Evolutionary conservation across 208 protist genomes (phyloP).

Genomic region (Acanthamoeba lugdunensis): DNA sequence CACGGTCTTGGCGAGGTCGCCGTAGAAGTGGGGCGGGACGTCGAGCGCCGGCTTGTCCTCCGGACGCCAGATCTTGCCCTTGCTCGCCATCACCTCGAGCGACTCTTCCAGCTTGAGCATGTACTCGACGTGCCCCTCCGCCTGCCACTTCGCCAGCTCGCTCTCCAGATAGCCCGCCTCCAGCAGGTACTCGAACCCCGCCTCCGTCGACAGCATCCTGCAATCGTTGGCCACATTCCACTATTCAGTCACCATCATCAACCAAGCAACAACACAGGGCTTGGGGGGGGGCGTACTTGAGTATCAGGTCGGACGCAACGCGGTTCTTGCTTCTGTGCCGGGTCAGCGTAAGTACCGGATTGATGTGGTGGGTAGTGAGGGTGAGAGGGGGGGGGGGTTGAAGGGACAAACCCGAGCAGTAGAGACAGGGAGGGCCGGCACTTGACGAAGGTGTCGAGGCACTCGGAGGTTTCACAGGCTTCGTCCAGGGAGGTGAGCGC

Average conservation of each 20-base stretch:
- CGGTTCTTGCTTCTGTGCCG: slow-evolving; percentile 17
- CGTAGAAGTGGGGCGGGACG: slow-evolving; percentile 82
- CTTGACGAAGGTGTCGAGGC: slow-evolving; percentile 71
- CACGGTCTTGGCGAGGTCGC: slow-evolving; percentile 81
- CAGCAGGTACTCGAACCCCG: slow-evolving; percentile 65
- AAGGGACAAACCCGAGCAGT: slow-evolving; percentile 55
- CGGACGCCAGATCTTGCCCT: slow-evolving; percentile 54
- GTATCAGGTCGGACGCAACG: neutral
- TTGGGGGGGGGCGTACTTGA: slow-evolving; percentile 11
- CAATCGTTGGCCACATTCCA: neutral
- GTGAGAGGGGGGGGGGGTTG: neutral
- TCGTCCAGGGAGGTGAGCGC: slow-evolving; percentile 78
- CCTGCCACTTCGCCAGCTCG: slow-evolving; percentile 76
- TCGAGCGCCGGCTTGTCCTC: slow-evolving; percentile 57
- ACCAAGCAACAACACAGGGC: neutral
- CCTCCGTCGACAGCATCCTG: slow-evolving; percentile 36
- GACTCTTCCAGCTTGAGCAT: slow-evolving; percentile 70
- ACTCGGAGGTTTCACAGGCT: slow-evolving; percentile 75
- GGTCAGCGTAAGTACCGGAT: neutral
- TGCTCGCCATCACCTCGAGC: slow-evolving; percentile 45
- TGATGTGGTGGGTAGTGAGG: neutral
- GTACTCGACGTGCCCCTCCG: slow-evolving; percentile 72
- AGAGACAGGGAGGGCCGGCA: slow-evolving; percentile 68
- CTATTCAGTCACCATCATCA: no score
- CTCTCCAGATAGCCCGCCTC: slow-evolving; percentile 74